A percentile compares a stretch with the other conserved stretches of the same genome.
These are phyloP conservation scores for Phytopythium cucurbitacearum DNA, from an alignment of 352 stramenopile genomes.

Conservation along the genomic window DNA sequence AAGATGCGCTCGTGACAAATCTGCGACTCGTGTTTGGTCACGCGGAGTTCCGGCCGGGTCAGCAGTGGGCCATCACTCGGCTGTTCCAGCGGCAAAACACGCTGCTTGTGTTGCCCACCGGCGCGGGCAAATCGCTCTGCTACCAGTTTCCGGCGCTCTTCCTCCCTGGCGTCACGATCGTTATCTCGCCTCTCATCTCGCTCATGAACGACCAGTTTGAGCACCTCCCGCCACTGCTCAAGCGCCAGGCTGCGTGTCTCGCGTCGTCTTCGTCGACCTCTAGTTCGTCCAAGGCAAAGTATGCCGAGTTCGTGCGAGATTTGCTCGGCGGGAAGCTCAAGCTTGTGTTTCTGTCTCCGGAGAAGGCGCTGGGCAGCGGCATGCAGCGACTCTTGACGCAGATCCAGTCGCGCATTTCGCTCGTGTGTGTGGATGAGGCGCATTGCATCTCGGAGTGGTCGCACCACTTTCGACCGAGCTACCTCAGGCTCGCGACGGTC, in stretches of 20 bases:
- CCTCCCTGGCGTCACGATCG: slow-evolving; percentile 85
- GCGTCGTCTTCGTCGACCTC: slow-evolving; percentile 25
- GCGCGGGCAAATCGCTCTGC: slow-evolving; percentile 97
- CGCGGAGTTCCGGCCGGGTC: slow-evolving; percentile 65
- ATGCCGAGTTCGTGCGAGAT: slow-evolving; percentile 64
- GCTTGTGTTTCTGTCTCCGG: slow-evolving; percentile 90
- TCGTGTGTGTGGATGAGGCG: slow-evolving; percentile 94
- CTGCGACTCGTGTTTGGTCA: slow-evolving; percentile 85
- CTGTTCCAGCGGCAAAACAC: slow-evolving; percentile 59
- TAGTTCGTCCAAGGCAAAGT: slow-evolving; percentile 45
- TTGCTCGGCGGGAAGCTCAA: slow-evolving; percentile 59
- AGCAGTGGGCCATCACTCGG: slow-evolving; percentile 82
- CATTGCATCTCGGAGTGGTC: slow-evolving; percentile 95
- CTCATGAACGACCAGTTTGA: slow-evolving; percentile 93
- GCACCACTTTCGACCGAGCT: slow-evolving; percentile 92
- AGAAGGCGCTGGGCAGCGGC: slow-evolving; percentile 78
- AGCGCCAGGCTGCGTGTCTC: slow-evolving; percentile 53
- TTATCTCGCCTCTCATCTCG: slow-evolving; percentile 91
- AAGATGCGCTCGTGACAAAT: slow-evolving; percentile 58
- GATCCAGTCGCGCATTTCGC: slow-evolving; percentile 43
- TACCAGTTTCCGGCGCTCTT: slow-evolving; percentile 94
- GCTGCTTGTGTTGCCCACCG: slow-evolving; percentile 95
- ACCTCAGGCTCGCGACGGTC: slow-evolving; percentile 50
- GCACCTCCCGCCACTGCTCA: slow-evolving; percentile 65
- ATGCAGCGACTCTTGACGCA: slow-evolving; percentile 68